A percentile compares a stretch with the other conserved stretches of the same genome.
Evolutionary conservation across 2,329 filamentous ascomycete species (phyloP).

Genomic region (Metarhizium anisopliae): DNA sequence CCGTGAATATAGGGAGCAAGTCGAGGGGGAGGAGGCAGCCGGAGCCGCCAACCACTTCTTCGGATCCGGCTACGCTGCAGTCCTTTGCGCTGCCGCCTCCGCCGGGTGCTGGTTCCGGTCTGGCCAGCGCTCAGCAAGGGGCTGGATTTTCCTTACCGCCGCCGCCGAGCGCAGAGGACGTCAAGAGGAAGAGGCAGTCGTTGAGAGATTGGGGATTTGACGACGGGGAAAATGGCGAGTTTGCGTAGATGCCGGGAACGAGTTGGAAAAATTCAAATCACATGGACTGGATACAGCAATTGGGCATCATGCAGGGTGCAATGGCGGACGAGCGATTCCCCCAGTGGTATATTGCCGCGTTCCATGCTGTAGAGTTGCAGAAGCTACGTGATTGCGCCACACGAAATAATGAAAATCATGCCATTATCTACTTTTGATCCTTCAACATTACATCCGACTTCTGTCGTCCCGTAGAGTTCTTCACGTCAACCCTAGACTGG

Average conservation of each 20-base stretch:
- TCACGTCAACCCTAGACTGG: neutral
- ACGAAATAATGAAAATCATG: neutral
- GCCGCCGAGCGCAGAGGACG: constrained; percentile 53
- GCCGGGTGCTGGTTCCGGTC: constrained; percentile 28
- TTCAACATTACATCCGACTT: too few species aligned
- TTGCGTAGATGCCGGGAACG: constrained; percentile 35
- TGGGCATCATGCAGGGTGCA: neutral
- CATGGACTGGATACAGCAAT: constrained; percentile 3
- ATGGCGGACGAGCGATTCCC: neutral
- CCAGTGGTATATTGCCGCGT: too few species aligned
- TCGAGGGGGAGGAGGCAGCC: constrained; percentile 38
- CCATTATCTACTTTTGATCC: too few species aligned
- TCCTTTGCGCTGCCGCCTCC: constrained; percentile 71
- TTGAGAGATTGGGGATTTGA: constrained; percentile 69
- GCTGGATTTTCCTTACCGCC: constrained; percentile 50
- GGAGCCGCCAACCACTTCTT: constrained; percentile 3
- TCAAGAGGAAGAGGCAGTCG: constrained; percentile 50
- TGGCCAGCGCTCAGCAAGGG: constrained; percentile 21
- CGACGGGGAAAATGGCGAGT: constrained; percentile 83
- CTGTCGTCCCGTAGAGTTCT: neutral
- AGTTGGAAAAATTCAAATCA: neutral
- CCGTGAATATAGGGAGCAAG: constrained; percentile 60
- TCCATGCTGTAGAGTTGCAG: too few species aligned
- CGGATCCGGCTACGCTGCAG: constrained; percentile 26
- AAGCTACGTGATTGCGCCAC: neutral